Evolutionary conservation across 1,139 yeast genomes (phyloP).

Genomic region (Candida tunisiensis): DNA sequence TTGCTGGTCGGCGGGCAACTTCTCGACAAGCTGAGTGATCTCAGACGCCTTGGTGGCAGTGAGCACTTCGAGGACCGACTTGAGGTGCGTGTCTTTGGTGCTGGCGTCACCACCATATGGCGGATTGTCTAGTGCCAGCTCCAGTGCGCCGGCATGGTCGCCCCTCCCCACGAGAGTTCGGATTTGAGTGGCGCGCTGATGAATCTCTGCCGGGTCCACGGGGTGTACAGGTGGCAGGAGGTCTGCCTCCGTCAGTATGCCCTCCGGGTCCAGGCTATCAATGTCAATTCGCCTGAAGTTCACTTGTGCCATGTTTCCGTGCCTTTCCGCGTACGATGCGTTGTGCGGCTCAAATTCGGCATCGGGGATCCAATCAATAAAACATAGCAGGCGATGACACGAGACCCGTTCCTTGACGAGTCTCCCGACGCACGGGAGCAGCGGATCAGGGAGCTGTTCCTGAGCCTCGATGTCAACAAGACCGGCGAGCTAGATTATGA

Average conservation of each 20-base stretch:
- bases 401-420: too few species aligned
- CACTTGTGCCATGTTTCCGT: background rate
- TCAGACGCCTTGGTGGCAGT: constrained; percentile 63
- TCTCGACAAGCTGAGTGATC: constrained; percentile 40
- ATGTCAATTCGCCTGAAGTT: constrained; percentile 35
- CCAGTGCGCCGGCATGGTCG: constrained; percentile 49
- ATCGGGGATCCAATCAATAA: too few species aligned
- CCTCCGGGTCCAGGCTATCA: constrained; percentile 79
- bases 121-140: constrained; percentile 47
- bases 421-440: too few species aligned
- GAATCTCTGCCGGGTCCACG: constrained; percentile 35
- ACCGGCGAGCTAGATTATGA: too few species aligned
- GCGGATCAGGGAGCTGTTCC: too few species aligned
- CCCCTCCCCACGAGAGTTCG: constrained; percentile 58
- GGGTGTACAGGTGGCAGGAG: constrained; percentile 34
- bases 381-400: too few species aligned
- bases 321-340: background rate
- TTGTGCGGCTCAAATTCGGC: background rate
- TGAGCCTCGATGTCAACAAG: too few species aligned
- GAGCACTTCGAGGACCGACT: constrained; percentile 58
- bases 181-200: constrained; percentile 36
- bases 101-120: constrained; percentile 65
- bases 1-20: constrained; percentile 46
- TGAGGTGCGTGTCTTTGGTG: constrained; percentile 32
- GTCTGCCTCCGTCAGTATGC: constrained; percentile 46